Conservation (phyloP, 352 stramenopile genomes). For the Phytophthora pinifolia region DNA sequence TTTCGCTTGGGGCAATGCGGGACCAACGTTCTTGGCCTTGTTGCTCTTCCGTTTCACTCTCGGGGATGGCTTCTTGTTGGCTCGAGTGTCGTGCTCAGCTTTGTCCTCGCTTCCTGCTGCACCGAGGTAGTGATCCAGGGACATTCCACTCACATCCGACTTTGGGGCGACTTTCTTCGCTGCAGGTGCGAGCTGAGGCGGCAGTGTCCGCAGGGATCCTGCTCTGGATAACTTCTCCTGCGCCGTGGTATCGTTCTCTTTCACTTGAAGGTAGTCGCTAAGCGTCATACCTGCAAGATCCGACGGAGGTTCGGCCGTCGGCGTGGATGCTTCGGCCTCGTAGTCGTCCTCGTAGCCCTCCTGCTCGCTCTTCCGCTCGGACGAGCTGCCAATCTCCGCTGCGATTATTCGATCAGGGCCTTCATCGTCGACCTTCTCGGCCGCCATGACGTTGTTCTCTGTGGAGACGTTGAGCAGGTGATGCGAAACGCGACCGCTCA, state of each 20-base stretch:
- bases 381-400: background rate
- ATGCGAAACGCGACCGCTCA: conserved; percentile 42
- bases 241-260: conserved; percentile 23
- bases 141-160: conserved; percentile 54
- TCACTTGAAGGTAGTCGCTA: conserved; percentile 61
- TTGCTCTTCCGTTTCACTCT: conserved; percentile 36
- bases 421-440: conserved; percentile 31
- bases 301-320: conserved; percentile 11
- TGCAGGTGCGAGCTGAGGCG: conserved; percentile 16
- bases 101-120: conserved; percentile 14
- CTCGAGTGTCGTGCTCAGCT: conserved; percentile 11
- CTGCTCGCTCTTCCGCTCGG: conserved; percentile 13
- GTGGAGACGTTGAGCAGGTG: conserved; percentile 55
- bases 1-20: conserved; percentile 18
- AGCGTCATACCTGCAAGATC: conserved; percentile 49
- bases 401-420: conserved; percentile 1
- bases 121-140: conserved; percentile 61
- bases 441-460: conserved; percentile 54
- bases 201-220: conserved; percentile 10
- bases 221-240: conserved; percentile 20
- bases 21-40: conserved; percentile 23
- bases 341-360: conserved; percentile 46
- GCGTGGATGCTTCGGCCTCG: conserved; percentile 34
- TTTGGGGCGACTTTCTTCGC: conserved; percentile 20
- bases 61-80: conserved; percentile 28